Percentiles rank a stretch among this genome's conserved stretches.
These are phyloP conservation scores for Vigna trinervia DNA, from an alignment of 306 rosid species.

Conservation along the genomic window DNA sequence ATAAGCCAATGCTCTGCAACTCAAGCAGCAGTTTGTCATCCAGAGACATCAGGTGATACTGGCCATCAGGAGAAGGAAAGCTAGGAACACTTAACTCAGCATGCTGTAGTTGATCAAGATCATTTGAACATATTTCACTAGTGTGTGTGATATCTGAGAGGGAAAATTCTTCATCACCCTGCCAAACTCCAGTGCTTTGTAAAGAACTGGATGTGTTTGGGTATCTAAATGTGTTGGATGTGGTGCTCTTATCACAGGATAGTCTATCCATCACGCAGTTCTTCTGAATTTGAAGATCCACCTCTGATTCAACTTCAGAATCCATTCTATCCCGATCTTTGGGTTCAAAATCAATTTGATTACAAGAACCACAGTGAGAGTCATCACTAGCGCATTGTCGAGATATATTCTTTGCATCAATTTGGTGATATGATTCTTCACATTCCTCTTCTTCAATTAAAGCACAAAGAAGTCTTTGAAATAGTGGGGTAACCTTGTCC, in stretches of 20 bases:
- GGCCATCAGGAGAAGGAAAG: conserved; percentile 65
- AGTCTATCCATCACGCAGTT: conserved; percentile 69
- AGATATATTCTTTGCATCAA: conserved; percentile 68
- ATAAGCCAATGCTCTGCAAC: conserved; percentile 84
- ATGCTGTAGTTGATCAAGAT: conserved; percentile 67
- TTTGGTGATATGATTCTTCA: conserved; percentile 67
- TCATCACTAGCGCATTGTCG: conserved; percentile 84
- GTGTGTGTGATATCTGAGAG: conserved; percentile 68
- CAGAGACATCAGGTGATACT: conserved; percentile 78
- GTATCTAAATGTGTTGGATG: conserved; percentile 66
- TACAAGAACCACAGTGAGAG: conserved; percentile 93
- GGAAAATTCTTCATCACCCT: conserved; percentile 70
- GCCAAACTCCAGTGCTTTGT: conserved; percentile 73
- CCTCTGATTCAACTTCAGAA: conserved; percentile 82
- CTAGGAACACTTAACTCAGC: conserved; percentile 51
- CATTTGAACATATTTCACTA: conserved; percentile 71
- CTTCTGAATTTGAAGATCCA: conserved; percentile 63
- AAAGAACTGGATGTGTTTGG: conserved; percentile 63
- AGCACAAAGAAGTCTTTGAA: conserved; percentile 90
- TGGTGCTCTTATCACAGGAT: conserved; percentile 69
- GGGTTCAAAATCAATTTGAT: conserved; percentile 76
- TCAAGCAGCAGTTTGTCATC: conserved; percentile 82
- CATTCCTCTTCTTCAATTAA: conserved; percentile 78
- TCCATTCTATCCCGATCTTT: conserved; percentile 84
- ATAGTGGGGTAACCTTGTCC: conserved; percentile 70